phyloP scores from a whole-genome alignment of 2,329 filamentous ascomycete genomes.

The Botrytis pseudocinerea region DNA sequence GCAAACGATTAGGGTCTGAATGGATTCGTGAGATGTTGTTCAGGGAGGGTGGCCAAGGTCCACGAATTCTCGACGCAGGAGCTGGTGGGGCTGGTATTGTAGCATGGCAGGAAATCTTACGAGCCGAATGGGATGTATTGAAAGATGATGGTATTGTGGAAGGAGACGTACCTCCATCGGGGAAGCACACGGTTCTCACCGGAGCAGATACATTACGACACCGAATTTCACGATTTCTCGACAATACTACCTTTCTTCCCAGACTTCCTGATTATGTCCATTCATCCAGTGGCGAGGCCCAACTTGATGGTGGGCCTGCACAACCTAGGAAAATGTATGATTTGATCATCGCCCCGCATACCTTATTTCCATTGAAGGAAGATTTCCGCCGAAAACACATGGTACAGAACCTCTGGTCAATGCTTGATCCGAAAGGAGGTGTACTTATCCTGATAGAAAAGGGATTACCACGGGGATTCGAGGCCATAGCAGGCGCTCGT shows the following conservation, averaged over 20 bases:
- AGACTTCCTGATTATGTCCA: constrained; percentile 85
- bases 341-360: constrained; percentile 84
- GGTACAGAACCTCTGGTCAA: constrained; percentile 84
- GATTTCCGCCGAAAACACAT: constrained; percentile 75
- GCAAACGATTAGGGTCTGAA: constrained; percentile 67
- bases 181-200: constrained; percentile 78
- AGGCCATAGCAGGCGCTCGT: constrained; percentile 83
- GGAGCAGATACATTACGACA: constrained; percentile 73
- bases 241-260: constrained; percentile 90
- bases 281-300: constrained; percentile 58
- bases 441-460: constrained; percentile 88
- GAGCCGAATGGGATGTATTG: constrained; percentile 78
- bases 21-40: constrained; percentile 68
- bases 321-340: constrained; percentile 78
- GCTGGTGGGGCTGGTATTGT: constrained; percentile 70
- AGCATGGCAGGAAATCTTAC: constrained; percentile 75
- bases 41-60: constrained; percentile 54
- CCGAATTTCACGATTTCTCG: constrained; percentile 72
- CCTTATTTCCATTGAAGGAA: constrained; percentile 73
- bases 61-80: constrained; percentile 72
- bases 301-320: constrained; percentile 57
- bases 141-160: constrained; percentile 50
- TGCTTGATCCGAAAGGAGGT: constrained; percentile 81
- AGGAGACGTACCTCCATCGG: constrained; percentile 56
- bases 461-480: constrained; percentile 86